A percentile compares a stretch with the other conserved stretches of the same genome.
These are phyloP conservation scores for Tulasnella sp. DNA, from an alignment of 768 basidiomycete species.

Conservation along the genomic window DNA sequence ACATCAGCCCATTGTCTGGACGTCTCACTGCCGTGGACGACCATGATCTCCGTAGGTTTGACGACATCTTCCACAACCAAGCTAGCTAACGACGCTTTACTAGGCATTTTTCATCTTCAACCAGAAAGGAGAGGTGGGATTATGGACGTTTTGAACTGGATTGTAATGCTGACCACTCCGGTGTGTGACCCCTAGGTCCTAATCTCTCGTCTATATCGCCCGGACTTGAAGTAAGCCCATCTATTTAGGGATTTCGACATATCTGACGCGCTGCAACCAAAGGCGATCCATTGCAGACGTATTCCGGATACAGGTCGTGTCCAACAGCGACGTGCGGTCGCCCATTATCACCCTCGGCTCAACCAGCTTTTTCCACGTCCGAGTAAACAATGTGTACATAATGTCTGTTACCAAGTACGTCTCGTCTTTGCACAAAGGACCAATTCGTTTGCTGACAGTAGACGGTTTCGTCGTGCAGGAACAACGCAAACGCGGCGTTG, in stretches of 20 bases:
- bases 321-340: conserved; percentile 90
- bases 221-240: conserved; percentile 80
- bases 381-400: conserved; percentile 89
- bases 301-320: conserved; percentile 97
- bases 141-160: conserved; percentile 10
- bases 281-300: conserved; percentile 96
- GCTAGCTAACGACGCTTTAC: not conserved
- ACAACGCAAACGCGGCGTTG: conserved; percentile 92
- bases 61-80: not conserved
- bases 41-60: conserved; percentile 39
- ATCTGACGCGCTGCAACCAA: not conserved
- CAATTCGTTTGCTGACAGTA: not conserved
- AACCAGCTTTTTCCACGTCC: conserved; percentile 97
- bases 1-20: too few species aligned
- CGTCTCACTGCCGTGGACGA: too few species aligned
- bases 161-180: too few species aligned
- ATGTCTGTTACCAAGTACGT: conserved; percentile 89
- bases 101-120: conserved; percentile 99
- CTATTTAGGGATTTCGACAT: not conserved
- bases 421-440: not conserved
- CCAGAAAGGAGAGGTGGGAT: conserved; percentile 88
- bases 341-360: conserved; percentile 97
- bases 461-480: conserved; percentile 36
- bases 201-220: conserved; percentile 89
- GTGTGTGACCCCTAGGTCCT: conserved; percentile 48